A percentile compares a stretch with the other conserved stretches of the same genome.
These are phyloP conservation scores for Boletus rufocinnamomeus DNA, from an alignment of 768 basidiomycete genomes.

Conservation along the genomic window DNA sequence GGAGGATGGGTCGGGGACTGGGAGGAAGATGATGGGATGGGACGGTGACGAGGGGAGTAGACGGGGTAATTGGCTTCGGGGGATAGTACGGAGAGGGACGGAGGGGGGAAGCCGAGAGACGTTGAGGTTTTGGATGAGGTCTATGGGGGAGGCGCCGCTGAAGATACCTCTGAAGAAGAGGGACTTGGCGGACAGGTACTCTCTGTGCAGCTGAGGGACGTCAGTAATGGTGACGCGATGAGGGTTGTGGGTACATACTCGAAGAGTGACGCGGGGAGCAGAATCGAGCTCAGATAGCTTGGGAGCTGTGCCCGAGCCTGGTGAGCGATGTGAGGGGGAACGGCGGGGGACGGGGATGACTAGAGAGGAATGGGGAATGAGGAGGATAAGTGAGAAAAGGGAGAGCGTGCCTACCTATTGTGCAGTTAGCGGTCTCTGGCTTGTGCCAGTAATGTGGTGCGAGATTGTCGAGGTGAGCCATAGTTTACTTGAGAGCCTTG, in stretches of 20 bases:
- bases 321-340: too few relatives aligned
- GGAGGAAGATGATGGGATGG: constrained; percentile 72
- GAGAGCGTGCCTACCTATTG: background rate
- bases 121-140: constrained; percentile 48
- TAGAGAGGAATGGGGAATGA: background rate
- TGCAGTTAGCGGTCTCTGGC: background rate
- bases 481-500: background rate
- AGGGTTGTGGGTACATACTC: constrained; percentile 43
- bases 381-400: background rate
- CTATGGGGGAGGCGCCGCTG: constrained; percentile 62
- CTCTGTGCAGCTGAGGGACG: constrained; percentile 64
- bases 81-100: constrained; percentile 46
- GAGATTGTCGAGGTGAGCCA: background rate
- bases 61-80: constrained; percentile 46
- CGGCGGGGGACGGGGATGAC: background rate
- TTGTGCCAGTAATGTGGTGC: background rate
- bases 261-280: constrained; percentile 58
- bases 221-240: constrained; percentile 6
- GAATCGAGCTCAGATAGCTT: background rate
- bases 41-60: constrained; percentile 61
- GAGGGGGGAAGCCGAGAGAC: constrained; percentile 20
- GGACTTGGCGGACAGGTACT: constrained; percentile 81
- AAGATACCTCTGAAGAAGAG: constrained; percentile 70
- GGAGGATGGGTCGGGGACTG: constrained; percentile 72
- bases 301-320: too few relatives aligned